Base-by-base conservation (phyloP, 164 flowering plant genomes). In the Stephania yunnanensis region DNA sequence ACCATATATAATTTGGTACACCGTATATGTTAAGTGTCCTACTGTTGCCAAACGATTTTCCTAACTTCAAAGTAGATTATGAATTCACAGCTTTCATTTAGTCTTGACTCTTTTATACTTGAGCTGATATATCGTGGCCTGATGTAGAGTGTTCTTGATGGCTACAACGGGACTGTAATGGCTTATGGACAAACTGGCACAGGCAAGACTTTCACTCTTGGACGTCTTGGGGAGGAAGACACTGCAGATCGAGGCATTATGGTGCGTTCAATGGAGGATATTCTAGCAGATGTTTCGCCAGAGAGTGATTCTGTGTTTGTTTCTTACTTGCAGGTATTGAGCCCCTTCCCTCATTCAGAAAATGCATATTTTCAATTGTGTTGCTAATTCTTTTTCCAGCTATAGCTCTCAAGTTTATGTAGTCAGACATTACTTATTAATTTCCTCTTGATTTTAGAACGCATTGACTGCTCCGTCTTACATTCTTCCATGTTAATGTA, bases 171-270 rank as follows among this genome's bases (percentile, higher is more conserved):
- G 69, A 95, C 99, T 13, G 85, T 95, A 46, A 95, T 95, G 99
- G 99, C 99, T 31, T 95, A 93, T 86, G 98, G 99, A 68, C 98
- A 95, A 77, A 95, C 99, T 66, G 98, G 98, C 68, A 95, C 98
- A 22, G 99, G 98, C 52, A 95, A 95, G 85, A 95, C 99, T 25
- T 93, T 86, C 78, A 95, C 99, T 15, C 95, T 95, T 75, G 99
- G 99, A 77, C 87, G 86, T 42, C 91, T 95, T 73, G 99, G 99
- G 70, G 98, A 93, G 74, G 93, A 91, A 83, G 99, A 95, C 71
- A 87, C 90, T 15, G 88, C 98, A 74, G 90, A 84, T 77, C 96
- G 99, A 79, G 99, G 99, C 75, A 95, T 95, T 73, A 93, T 92
- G 98, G 94, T 92, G 46, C 97, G 98, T 30, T 90, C 99, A 50